A percentile compares a stretch with the other conserved stretches of the same genome.
Evolutionary conservation across 306 rosid genomes (phyloP).

Genomic region (Prunus kanzakura): DNA sequence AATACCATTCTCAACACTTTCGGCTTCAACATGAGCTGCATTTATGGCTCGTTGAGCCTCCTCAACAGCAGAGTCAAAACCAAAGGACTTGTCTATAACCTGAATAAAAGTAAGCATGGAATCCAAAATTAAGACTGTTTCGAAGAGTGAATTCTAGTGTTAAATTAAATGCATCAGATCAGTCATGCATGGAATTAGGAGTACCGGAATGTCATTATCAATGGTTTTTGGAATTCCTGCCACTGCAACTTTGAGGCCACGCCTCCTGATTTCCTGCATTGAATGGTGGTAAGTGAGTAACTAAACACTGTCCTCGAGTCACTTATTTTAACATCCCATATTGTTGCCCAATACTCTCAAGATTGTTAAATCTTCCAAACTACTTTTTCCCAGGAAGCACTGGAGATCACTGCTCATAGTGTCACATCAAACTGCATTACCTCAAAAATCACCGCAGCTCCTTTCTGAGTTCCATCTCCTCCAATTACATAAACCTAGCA

Average conservation of each 20-base stretch:
- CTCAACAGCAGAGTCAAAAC: constrained; percentile 60
- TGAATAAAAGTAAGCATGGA: constrained; percentile 12
- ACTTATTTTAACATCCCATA: not conserved
- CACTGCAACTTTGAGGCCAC: constrained; percentile 54
- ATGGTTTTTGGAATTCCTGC: constrained; percentile 64
- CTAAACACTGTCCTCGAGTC: not conserved
- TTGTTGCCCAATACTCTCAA: not conserved
- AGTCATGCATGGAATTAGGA: not conserved
- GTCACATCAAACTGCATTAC: constrained; percentile 18
- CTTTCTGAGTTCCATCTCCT: constrained; percentile 59
- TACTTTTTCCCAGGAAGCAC: not conserved
- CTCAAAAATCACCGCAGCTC: constrained; percentile 49
- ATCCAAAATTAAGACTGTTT: not conserved
- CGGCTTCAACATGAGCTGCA: constrained; percentile 72
- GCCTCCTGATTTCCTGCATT: constrained; percentile 48
- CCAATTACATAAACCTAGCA: constrained; percentile 46
- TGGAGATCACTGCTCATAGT: not conserved
- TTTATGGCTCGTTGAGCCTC: constrained; percentile 65
- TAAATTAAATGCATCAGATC: not conserved
- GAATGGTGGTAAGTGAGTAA: not conserved
- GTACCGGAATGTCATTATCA: constrained; percentile 55
- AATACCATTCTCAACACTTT: constrained; percentile 62
- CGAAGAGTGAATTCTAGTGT: not conserved
- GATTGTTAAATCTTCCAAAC: not conserved
- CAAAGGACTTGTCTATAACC: constrained; percentile 64